A percentile compares a stretch with the other conserved stretches of the same genome.
phyloP scores from a whole-genome alignment of 345 rosid species.

The Balakata baccata region DNA sequence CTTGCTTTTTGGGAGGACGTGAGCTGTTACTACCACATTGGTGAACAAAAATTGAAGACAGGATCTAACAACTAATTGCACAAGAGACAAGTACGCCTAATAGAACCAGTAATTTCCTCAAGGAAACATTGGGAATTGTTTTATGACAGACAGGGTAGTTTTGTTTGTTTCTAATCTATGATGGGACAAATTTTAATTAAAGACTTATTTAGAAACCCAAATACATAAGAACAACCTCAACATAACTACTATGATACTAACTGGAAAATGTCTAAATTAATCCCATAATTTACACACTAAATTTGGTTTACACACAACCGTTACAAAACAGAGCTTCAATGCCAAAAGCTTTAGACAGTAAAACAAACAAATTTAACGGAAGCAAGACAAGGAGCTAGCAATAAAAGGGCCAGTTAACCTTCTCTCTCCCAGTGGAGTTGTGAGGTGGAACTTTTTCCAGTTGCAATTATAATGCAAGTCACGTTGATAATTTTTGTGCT shows the following conservation, averaged over 20 bases:
- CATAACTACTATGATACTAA: background rate
- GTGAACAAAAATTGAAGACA: too few species aligned
- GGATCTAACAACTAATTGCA: too few species aligned
- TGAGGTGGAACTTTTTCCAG: conserved; percentile 6
- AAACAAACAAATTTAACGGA: conserved; percentile 3
- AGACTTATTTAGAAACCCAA: background rate
- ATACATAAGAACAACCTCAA: background rate
- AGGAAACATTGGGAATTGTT: background rate
- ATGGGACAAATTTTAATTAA: background rate
- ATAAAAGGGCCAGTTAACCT: conserved; percentile 30
- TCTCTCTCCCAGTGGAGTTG: conserved; percentile 52
- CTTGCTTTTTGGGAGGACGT: too few species aligned
- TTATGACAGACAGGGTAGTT: background rate
- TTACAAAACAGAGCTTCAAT: background rate
- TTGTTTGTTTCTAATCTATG: background rate
- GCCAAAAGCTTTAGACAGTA: background rate
- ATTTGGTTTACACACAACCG: background rate
- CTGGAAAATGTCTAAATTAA: conserved; percentile 8
- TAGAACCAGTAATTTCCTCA: too few species aligned
- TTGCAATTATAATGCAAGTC: background rate
- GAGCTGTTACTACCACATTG: too few species aligned
- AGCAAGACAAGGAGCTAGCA: background rate
- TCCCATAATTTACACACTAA: background rate
- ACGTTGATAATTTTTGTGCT: conserved; percentile 2
- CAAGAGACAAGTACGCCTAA: too few species aligned